Base-by-base conservation (phyloP, 352 stramenopile genomes). In the Phytophthora syringae region DNA sequence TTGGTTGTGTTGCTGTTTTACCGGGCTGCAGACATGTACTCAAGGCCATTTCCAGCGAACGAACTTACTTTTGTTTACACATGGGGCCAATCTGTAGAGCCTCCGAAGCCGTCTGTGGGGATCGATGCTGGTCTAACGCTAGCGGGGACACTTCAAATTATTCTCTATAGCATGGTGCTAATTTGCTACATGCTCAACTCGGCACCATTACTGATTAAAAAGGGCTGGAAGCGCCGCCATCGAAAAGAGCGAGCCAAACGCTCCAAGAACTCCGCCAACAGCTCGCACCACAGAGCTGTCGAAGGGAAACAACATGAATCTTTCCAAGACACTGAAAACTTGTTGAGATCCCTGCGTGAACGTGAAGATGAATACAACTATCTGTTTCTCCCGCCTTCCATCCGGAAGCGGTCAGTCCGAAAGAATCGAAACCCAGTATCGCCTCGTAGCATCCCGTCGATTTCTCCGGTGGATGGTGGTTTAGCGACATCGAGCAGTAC, bases 311-410 rank as follows among this genome's bases (percentile, higher is more conserved):
- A 82, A 5, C 82, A 71, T 6, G 77, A 86, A 52, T 82, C 70
- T 5, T 85, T 91, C 21, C 79, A 89, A 54, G 80, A 91, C 45
- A 87, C 80, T 2, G 84, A 93, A 49, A 64, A 79, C 9, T 62
- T 89, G 1, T 55, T 91, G 25, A 80, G 84, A 27, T 83, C 76
- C 10, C 42, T 93, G 1, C 69, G 78, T 30, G 78, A 88, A 39
- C 74, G 77, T 7, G 82, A 90, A 56, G 74, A 88, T 44, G 82
- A 86, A 57, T 90, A 89, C 32, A 69, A 88, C 48, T 90, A 89
- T 22, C 48, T 80, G 22, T 86, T 89, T 37, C 53, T 90, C 10
- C 80, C 80, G 2, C 62, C 66, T 40, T 55, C 60, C 1, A 27
- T 63, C 25, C 34, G 37, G 34, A 74, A 74, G 21, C 39, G 51